Base-by-base conservation (phyloP, 1,284 basidiomycete species). In the Hemileia vastatrix region DNA sequence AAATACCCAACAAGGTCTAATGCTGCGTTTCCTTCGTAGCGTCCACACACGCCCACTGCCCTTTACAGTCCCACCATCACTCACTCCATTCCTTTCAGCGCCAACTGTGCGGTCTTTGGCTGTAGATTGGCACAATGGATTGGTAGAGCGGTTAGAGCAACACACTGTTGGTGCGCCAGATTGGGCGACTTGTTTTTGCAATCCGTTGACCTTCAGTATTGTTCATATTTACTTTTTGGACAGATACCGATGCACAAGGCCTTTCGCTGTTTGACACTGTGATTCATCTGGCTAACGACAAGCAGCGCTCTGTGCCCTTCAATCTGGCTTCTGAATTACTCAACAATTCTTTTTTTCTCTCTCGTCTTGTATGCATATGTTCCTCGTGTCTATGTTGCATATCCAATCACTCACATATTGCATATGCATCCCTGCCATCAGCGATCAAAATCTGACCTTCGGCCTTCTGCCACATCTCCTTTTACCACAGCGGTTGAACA, bases 251-350 rank as follows among this genome's bases (percentile, higher is more conserved):
- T 11, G 51, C 27, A 5, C 50, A 60, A 47, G 18, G 54, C 23
- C 43, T 44, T 6, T 53, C 49, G 15, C 23, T 60, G 4, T 60
- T 60, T 44, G 58, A 60, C 54, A 52, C 58, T 21, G 54, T 60
- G 50, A 44, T 60, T 33, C 47, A 60, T 43, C 50, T 60, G n/a
- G 49, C 58, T 6, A 60, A 60, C 19, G 58, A 60, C 47, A 49
- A 51, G 3, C 52, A 49, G 2, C 58, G 54, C 15, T 49, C 54
- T 0, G 32, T 45, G 15, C 48, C 58, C 31, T 60, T 60, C 23
- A 60, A 60, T 60, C 50, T 60, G 13, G 58, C 58, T 33, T 60
- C 58, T n/a, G 58, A 60, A 32, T 49, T 51, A 18, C 58, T 60
- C 40, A 60, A 60, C 36, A 60, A 60, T 47, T 60, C 49, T 3